Evolutionary conservation across 805 yeast genomes (phyloP), one percentile per base, ranked within the genome.

Genomic region (Kodamaea neixiangensis): DNA sequence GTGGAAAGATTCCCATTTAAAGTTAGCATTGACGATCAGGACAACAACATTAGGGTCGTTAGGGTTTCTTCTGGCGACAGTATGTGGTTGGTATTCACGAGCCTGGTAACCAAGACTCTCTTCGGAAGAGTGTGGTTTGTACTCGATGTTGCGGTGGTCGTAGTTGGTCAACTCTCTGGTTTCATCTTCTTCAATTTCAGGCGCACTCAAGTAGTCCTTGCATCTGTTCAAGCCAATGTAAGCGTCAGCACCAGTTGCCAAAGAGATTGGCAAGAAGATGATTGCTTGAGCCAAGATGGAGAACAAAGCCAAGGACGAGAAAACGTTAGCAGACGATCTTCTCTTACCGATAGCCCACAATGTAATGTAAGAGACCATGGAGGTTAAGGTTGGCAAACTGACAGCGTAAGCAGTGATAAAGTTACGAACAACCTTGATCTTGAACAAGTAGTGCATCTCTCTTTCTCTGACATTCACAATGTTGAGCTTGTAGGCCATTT

Each of bases 211-310:
- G 47, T 55, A 64, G 40, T 58, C 61, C n/a, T 48, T 53, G 38
- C 62, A 58, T 48, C 71, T 57, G 19, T 52, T 61, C 54, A 73
- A 69, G 0, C 77, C 79, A 58, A 73, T 68, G 37, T 63, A 61
- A 7, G 78, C 78, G 57, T 75, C 79, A 13, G 78, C 75, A 35
- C 74, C 78, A 18, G 76, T 65, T 7, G 77, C 71, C 56, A 75
- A 67, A 9, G 79, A 75, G 53, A 73, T 61, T 5, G 79, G 79
- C 48, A 74, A 62, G 41, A 73, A 63, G 73, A 72, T 69, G 51
- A 72, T 68, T 19, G 75, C 72, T 54, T 72, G 78, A 10, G 78
- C 75, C 59, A 75, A 69, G 40, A 73, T 73, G 39, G 72, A 60
- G 51, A 70, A 75, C 51, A 75, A 68, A 2, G 75, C 67, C 52